Evolutionary conservation across 805 yeast species (phyloP), one percentile per base, ranked within the genome.

Genomic region (Saturnispora quitensis): DNA sequence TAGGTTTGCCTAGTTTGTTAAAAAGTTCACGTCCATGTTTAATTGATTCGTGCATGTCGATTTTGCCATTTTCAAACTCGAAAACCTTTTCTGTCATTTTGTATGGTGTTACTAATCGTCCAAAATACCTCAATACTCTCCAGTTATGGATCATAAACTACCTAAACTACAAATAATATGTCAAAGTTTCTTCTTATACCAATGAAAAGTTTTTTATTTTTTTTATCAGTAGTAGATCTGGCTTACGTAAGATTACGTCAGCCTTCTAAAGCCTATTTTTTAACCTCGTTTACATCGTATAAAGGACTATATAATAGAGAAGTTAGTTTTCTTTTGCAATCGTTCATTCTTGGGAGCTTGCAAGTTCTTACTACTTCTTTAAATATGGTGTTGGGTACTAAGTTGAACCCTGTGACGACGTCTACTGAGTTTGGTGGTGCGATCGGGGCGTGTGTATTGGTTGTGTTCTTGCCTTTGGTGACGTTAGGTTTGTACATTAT

Each of bases 371-470:
- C 9, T 15, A 20, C 18, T 15, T 17, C 8, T 18, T 31, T 40
- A 22, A 24, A 6, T 34, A 35, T 46, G 49, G 50, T 20, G 2
- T 15, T 25, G 6, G 53, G 45, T 58, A 45, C 61, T 2, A 40
- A 45, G 45, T 44, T 84, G 56, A 91, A 91, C 62, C 97, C 97
- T 4, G 65, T 62, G 45, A 88, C 97, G 1, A 71, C 67, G 4
- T 78, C 81, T 45, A 71, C 72, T 53, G 98, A 91, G 66, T 91
- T 91, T 66, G 75, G 77, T 33, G 99, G 99, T 0, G 67, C 76
- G 4, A 65, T 77, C 0, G 99, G 99, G 4, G 89, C 93, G 0
- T 43, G 80, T 2, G 75, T 73, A 4, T 77, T 91, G 52, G 69
- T 91, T 0, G 15, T 80, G 1, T 84, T 84, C 1, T 71, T 91